Percentiles rank a stretch among this genome's conserved stretches.
phyloP scores from a whole-genome alignment of 1,139 yeast genomes.

The Protomyces gravidus region DNA sequence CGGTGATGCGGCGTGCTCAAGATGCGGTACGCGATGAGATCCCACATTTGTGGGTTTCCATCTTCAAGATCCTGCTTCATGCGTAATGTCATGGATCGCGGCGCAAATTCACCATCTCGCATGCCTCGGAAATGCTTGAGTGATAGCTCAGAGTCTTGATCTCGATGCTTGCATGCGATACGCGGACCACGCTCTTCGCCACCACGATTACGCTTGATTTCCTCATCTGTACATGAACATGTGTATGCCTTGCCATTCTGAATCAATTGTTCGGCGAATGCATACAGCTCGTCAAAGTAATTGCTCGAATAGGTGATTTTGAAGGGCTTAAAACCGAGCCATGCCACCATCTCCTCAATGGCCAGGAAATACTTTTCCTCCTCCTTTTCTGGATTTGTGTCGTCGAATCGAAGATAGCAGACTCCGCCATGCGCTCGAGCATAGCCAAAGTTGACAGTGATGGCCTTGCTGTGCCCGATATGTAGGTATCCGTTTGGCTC shows the following conservation, averaged over 20 bases:
- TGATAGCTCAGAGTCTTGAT: constrained; percentile 64
- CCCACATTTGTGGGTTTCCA: constrained; percentile 99
- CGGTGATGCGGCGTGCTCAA: constrained; percentile 89
- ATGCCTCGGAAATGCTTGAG: constrained; percentile 77
- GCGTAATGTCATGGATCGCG: constrained; percentile 90
- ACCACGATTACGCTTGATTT: constrained; percentile 86
- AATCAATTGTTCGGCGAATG: constrained; percentile 76
- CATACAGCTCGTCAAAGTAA: constrained; percentile 83
- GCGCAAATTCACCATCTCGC: constrained; percentile 82
- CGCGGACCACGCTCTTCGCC: constrained; percentile 87
- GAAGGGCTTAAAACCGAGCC: constrained; percentile 94
- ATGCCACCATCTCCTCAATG: constrained; percentile 73
- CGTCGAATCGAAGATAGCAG: constrained; percentile 91
- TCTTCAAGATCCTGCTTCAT: constrained; percentile 93
- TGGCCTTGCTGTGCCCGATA: constrained; percentile 97
- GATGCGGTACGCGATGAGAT: constrained; percentile 95
- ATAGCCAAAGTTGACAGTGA: constrained; percentile 91
- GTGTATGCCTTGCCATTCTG: constrained; percentile 71
- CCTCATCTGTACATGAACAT: constrained; percentile 83
- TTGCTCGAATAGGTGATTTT: constrained; percentile 93
- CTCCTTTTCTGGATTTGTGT: constrained; percentile 98
- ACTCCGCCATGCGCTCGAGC: constrained; percentile 78
- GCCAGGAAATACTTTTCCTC: constrained; percentile 85
- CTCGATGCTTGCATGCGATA: constrained; percentile 72
- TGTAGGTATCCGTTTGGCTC: constrained; percentile 96